Evolutionary conservation across 1,284 basidiomycete genomes (phyloP), one percentile per base, ranked within the genome.

Genomic region (Neolentinus lepideus): DNA sequence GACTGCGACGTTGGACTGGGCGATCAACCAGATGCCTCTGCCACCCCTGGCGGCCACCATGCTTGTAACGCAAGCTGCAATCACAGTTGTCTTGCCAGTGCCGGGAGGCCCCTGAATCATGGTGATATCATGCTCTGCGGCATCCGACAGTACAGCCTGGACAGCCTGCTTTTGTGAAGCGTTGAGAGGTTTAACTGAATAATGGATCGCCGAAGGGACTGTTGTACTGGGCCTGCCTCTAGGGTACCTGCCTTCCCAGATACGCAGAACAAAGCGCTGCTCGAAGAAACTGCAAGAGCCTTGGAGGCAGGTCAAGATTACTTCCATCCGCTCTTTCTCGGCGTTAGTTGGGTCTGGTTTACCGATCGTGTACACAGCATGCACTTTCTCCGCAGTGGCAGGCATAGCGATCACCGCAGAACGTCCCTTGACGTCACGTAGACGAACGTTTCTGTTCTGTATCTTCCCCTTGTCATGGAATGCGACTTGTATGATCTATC

Each of bases 1-100:
- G 10, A 81, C 78, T 3, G 76, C 72, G 27, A 73, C 69, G 54
- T 74, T 74, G 1, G 67, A 70, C 21, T 74, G 71, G 0, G 71
- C 70, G 31, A 69, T 38, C 2, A 74, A 60, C 66, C 67, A 73
- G 1, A 66, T 55, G n/a, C 59, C 60, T 43, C 38, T 6, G 31
- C 59, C 51, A 12, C 57, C 22, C 46, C 52, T 50, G n/a, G 26
- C 35, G 51, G 55, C 54, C 26, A 63, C 48, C 19, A 65, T 60
- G n/a, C 51, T 61, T 8, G 56, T 57, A 25, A 67, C 59, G 46
- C 59, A 57, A 8, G 67, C 68, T 2, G 70, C 66, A 35, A 74
- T 73, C 0, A 70, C 69, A 0, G 65, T 67, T 1, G 71, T 74
- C 58, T 73, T 73, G 0, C 71, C 67, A 21, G 64, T 66, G n/a